These are phyloP conservation scores for Diplosphaera chodatii DNA, from an alignment of 139 green algal species.

Conservation along the genomic window DNA sequence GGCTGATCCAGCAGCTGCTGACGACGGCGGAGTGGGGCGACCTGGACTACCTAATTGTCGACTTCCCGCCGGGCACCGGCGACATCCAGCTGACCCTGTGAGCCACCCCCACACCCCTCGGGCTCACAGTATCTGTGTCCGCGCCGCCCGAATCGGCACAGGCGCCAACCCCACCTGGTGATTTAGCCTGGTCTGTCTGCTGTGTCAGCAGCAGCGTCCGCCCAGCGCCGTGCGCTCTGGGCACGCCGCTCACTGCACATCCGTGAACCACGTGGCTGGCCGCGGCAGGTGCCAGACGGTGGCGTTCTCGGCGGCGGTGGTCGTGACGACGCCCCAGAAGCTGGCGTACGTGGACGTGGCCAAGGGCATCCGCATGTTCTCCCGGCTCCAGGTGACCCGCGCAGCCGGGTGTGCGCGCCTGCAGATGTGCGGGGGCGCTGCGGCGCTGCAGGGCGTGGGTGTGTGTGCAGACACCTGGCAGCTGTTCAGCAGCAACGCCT, in stretches of 20 bases:
- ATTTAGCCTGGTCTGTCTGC: too few relatives aligned
- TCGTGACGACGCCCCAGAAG: conserved; percentile 98
- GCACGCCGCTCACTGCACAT: too few relatives aligned
- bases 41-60: conserved; percentile 96
- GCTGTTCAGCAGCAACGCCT: too few relatives aligned
- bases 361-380: conserved; percentile 99
- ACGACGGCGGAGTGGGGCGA: conserved; percentile 88
- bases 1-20: conserved; percentile 93
- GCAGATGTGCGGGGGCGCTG: too few relatives aligned
- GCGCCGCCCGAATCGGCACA: too few relatives aligned
- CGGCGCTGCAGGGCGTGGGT: too few relatives aligned
- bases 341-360: conserved; percentile 98
- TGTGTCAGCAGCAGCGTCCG: too few relatives aligned
- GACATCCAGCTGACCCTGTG: conserved; percentile 99
- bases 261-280: background rate
- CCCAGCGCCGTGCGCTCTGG: too few relatives aligned
- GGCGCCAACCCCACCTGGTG: too few relatives aligned
- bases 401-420: too few relatives aligned
- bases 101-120: background rate
- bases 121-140: too few relatives aligned
- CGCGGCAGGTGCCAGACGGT: conserved; percentile 49
- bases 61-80: conserved; percentile 96
- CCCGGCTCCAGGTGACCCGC: conserved; percentile 70
- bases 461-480: too few relatives aligned
- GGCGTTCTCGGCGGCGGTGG: conserved; percentile 87